phyloP scores from a whole-genome alignment of 2,329 filamentous ascomycete genomes.

The Sclerotinia subarctica region DNA sequence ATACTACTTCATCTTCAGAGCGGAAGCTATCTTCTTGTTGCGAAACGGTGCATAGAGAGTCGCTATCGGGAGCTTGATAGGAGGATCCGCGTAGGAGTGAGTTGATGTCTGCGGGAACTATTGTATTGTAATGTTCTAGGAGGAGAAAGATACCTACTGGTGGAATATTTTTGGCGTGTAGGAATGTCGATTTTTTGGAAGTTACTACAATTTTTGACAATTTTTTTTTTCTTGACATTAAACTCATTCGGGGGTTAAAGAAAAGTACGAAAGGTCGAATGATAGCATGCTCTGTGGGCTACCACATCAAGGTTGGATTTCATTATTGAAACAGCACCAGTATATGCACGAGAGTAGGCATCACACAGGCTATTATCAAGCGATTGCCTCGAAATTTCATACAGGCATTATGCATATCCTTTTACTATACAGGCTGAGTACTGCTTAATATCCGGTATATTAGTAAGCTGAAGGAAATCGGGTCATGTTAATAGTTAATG shows the following conservation, averaged over 20 bases:
- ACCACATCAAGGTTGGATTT: too few relatives aligned
- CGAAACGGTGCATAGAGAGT: conserved; percentile 1
- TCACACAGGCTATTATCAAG: too few relatives aligned
- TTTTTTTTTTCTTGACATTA: too few relatives aligned
- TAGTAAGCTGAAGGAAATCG: background rate
- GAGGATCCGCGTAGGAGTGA: background rate
- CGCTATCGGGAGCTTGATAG: conserved; percentile 6
- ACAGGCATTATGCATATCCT: background rate
- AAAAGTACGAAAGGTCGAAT: too few relatives aligned
- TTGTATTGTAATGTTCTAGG: background rate
- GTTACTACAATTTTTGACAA: too few relatives aligned
- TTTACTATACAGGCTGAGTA: too few relatives aligned
- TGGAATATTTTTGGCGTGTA: background rate
- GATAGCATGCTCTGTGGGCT: too few relatives aligned
- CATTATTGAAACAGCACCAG: too few relatives aligned
- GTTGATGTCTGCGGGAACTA: background rate
- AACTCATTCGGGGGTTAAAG: too few relatives aligned
- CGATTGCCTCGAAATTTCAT: background rate
- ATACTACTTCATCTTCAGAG: conserved; percentile 11
- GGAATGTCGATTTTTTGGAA: background rate
- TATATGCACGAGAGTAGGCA: too few relatives aligned
- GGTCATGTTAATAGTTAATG: background rate
- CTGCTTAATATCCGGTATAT: background rate
- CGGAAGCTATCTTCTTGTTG: background rate
- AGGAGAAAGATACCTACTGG: background rate